phyloP scores from a whole-genome alignment of 192 early-diverging fungal species.

The Gaertneriomyces sp. region DNA sequence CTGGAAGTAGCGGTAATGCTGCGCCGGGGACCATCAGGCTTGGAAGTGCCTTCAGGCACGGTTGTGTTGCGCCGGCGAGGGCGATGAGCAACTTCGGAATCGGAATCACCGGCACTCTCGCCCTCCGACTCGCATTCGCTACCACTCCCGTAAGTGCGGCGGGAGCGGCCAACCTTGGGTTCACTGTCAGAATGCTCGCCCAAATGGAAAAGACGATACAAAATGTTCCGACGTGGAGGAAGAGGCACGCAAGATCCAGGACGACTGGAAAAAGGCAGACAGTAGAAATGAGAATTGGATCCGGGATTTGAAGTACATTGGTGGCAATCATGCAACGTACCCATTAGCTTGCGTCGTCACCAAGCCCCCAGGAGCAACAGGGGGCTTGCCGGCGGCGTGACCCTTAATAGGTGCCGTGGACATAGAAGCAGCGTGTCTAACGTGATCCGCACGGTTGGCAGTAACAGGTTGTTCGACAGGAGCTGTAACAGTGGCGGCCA shows the following conservation, averaged over 20 bases:
- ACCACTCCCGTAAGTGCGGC: slow-evolving; percentile 31
- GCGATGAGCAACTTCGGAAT: slow-evolving; percentile 20
- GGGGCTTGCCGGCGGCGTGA: no score
- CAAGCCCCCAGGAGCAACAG: no score
- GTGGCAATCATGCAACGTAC: no score
- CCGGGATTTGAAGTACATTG: no score
- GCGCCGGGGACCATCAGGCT: not conserved
- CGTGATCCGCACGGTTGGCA: no score
- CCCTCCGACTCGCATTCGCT: slow-evolving; percentile 31
- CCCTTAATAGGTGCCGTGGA: no score
- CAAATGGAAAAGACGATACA: slow-evolving; percentile 46
- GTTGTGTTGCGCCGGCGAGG: slow-evolving; percentile 11
- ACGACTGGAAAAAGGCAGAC: no score
- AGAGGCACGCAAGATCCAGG: not conserved
- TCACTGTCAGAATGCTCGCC: slow-evolving; percentile 10
- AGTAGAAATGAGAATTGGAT: no score
- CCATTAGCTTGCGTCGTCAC: no score
- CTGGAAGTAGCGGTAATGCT: not conserved
- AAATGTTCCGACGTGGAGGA: slow-evolving; percentile 26
- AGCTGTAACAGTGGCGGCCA: no score
- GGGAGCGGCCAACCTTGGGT: slow-evolving; percentile 33
- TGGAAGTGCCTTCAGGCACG: not conserved
- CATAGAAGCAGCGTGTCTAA: no score
- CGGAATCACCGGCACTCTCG: slow-evolving; percentile 13
- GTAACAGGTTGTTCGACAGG: no score